Evolutionary conservation across 495 filamentous ascomycete genomes (phyloP), one percentile per base, ranked within the genome.

Genomic region (Hyaloscypha finlandica): DNA sequence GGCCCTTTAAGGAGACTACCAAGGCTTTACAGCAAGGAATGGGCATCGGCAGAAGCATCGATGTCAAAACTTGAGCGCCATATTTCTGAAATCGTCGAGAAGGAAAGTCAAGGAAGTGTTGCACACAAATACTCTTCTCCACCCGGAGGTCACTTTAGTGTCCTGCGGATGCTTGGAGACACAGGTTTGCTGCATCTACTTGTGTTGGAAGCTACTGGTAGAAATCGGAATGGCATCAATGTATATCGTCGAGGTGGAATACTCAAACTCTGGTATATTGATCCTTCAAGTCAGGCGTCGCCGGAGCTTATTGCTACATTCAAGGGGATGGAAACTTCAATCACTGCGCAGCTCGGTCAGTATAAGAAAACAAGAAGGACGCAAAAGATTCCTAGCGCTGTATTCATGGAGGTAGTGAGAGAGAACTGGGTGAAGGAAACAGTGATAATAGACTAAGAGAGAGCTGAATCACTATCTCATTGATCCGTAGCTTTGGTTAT

Each of bases 1-100:
- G 64, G 64, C 30, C 64, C 64, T 54, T 56, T 67, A 30, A 60
- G 42, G 56, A 67, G 56, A 56, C 57, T 67, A 29, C 56, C 64
- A 60, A 67, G 58, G 37, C 64, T 67, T 61, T 67, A 67, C 32
- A 67, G 61, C 56, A 61, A 67, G 45, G 64, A 67, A 67, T 67
- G 64, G 64, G 33, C 39, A 61, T 61, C 64, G 57, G 42, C 56
- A 67, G 56, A 61, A 42, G 64, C 57, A 67, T 61, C 64, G 42
- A 67, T 67, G 56, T 67, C 64, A 54, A 61, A 61, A 60, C 64
- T 67, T 61, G 64, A 67, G 57, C 56, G 64, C 39, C 58, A 67
- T 67, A 67, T 67, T 67, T 67, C 57, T 67, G 56, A 61, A 54
- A 61, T 55, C 33, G 45, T 60, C 22, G 64, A 67, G 42, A 54